Conservation (phyloP, 495 filamentous ascomycete genomes). For the Penicillium malachiteum region DNA sequence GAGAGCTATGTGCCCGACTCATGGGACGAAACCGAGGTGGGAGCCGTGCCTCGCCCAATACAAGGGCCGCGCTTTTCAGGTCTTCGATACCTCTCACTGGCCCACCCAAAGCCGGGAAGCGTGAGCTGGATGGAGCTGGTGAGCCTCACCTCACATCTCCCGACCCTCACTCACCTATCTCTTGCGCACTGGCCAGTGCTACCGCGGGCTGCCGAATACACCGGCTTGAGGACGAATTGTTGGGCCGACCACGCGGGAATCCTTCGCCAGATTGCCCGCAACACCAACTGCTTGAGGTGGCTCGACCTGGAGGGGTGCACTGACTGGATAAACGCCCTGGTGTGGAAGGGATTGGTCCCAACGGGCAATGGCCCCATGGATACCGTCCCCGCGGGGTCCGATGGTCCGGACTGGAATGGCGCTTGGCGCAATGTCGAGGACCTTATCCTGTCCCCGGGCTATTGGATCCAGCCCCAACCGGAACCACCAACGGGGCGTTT, state of each 20-base stretch:
- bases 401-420: conserved; percentile 50
- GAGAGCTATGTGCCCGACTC: conserved; percentile 32
- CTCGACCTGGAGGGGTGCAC: conserved; percentile 79
- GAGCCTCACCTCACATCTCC: conserved; percentile 56
- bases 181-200: conserved; percentile 83
- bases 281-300: conserved; percentile 70
- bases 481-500: too few relatives aligned
- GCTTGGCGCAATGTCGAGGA: conserved; percentile 51
- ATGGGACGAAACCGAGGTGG: conserved; percentile 36
- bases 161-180: conserved; percentile 71
- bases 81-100: conserved; percentile 53
- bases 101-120: conserved; percentile 35
- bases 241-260: conserved; percentile 67
- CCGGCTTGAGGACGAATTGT: too few relatives aligned
- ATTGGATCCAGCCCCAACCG: not conserved
- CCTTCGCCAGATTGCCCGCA: conserved; percentile 64
- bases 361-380: conserved; percentile 18
- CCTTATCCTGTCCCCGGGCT: conserved; percentile 53
- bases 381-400: conserved; percentile 18
- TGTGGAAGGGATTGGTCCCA: conserved; percentile 37
- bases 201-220: too few relatives aligned
- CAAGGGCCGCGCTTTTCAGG: conserved; percentile 44
- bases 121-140: conserved; percentile 71
- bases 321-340: conserved; percentile 66
- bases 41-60: conserved; percentile 43